Evolutionary conservation across 164 flowering plant genomes (phyloP).

Genomic region (Stephania cephalantha): DNA sequence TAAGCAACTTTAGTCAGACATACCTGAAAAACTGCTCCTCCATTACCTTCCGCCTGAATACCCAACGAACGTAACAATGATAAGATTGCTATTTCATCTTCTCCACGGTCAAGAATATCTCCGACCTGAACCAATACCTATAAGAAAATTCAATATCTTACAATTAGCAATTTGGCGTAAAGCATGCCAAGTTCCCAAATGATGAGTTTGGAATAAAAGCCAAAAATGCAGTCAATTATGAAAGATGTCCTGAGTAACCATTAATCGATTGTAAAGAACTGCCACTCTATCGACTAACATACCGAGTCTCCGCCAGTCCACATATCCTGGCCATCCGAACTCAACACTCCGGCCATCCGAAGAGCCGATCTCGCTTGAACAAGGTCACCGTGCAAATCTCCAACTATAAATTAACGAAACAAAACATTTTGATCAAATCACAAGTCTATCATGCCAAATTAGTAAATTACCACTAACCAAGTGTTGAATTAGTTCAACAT

Average conservation of each 20-base stretch:
- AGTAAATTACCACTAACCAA: no score
- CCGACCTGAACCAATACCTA: conserved; percentile 92
- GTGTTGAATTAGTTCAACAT: no score
- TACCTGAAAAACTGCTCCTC: conserved; percentile 99
- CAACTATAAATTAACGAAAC: conserved; percentile 44
- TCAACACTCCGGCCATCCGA: conserved; percentile 81
- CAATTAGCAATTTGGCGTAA: neutral
- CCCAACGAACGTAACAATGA: conserved; percentile 71
- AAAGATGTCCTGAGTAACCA: neutral
- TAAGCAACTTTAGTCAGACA: conserved; percentile 7
- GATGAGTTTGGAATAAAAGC: neutral
- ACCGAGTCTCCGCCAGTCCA: conserved; percentile 93
- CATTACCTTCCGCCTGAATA: conserved; percentile 61
- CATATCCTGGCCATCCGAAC: conserved; percentile 57
- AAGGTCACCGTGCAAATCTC: conserved; percentile 93
- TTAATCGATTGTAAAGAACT: neutral
- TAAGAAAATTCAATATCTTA: neutral
- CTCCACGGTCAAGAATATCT: conserved; percentile 85
- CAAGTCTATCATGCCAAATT: no score
- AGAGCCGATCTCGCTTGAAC: conserved; percentile 70
- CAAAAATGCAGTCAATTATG: neutral
- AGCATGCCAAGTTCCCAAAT: neutral
- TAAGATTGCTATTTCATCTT: conserved; percentile 85
- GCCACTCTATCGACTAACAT: conserved; percentile 16
- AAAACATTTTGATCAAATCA: neutral